phyloP scores from a whole-genome alignment of 495 filamentous ascomycete species.

The Tuber borchii region DNA sequence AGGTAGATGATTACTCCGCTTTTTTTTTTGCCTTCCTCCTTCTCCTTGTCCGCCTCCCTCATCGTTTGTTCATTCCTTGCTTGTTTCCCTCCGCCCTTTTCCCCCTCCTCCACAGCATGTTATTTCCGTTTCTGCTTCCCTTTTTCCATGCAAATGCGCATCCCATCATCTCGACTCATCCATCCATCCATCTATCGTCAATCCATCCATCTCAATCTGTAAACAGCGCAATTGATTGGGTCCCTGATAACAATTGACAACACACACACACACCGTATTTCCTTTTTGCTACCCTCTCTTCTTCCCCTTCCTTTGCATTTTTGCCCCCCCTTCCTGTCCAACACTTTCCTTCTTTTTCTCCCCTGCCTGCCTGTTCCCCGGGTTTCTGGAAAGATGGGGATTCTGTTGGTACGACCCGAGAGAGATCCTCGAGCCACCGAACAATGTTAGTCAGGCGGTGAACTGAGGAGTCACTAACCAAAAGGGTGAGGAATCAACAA shows the following conservation, averaged over 20 bases:
- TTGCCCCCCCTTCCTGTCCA: background rate
- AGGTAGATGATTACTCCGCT: background rate
- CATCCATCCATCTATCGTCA: conserved; percentile 5
- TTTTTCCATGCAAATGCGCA: background rate
- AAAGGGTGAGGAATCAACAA: background rate
- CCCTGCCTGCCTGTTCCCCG: background rate
- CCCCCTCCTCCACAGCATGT: background rate
- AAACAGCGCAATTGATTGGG: background rate
- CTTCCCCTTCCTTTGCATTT: too few species aligned
- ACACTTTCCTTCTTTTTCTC: background rate
- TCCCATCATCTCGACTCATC: conserved; percentile 1
- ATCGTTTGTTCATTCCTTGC: background rate
- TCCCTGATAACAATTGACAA: background rate
- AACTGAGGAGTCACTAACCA: background rate
- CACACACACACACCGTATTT: background rate
- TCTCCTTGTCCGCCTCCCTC: background rate
- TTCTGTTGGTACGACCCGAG: background rate
- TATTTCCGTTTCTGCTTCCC: background rate
- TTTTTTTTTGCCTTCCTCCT: background rate
- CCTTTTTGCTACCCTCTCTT: background rate
- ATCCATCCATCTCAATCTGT: conserved; percentile 1
- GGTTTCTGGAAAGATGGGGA: background rate
- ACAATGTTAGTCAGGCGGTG: background rate
- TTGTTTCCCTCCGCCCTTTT: background rate
- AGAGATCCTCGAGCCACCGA: background rate